Evolutionary conservation across 805 yeast genomes (phyloP).

Genomic region (Nakazawaea wickerhamii): DNA sequence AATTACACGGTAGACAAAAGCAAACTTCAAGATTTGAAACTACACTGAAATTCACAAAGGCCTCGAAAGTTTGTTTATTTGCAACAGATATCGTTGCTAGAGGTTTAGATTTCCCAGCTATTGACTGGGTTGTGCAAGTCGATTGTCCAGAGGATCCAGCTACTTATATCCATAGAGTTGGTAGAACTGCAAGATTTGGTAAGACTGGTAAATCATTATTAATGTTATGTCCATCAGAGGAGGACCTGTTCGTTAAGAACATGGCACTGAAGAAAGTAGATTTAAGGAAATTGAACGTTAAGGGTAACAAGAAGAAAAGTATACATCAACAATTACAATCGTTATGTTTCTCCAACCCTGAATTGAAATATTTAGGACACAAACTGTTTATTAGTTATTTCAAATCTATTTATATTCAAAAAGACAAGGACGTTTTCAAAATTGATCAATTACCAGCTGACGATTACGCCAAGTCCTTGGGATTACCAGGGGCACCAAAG

Average conservation of each 20-base stretch:
- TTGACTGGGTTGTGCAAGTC: constrained; percentile 91
- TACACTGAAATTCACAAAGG: constrained; percentile 67
- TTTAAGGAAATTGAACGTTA: constrained; percentile 66
- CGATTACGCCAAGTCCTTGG: constrained; percentile 79
- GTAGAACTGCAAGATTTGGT: constrained; percentile 86
- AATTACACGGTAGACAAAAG: constrained; percentile 84
- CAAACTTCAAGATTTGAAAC: constrained; percentile 87
- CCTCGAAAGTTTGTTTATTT: constrained; percentile 75
- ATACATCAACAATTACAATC: constrained; percentile 84
- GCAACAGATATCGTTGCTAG: constrained; percentile 92
- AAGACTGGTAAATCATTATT: constrained; percentile 76
- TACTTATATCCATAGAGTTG: constrained; percentile 88
- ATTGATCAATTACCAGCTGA: constrained; percentile 75
- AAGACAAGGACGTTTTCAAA: constrained; percentile 81
- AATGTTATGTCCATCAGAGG: constrained; percentile 81
- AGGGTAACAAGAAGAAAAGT: constrained; percentile 64
- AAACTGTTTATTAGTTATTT: constrained; percentile 92
- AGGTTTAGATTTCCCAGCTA: constrained; percentile 88
- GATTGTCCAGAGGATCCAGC: constrained; percentile 90
- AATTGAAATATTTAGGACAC: constrained; percentile 88
- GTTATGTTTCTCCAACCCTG: constrained; percentile 85
- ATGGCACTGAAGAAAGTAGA: constrained; percentile 61
- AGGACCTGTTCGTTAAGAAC: constrained; percentile 64
- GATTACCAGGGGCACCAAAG: constrained; percentile 94
- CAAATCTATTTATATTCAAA: constrained; percentile 78